These are phyloP conservation scores for Mortierella claussenii DNA, from an alignment of 192 early-diverging fungal species.

Conservation along the genomic window DNA sequence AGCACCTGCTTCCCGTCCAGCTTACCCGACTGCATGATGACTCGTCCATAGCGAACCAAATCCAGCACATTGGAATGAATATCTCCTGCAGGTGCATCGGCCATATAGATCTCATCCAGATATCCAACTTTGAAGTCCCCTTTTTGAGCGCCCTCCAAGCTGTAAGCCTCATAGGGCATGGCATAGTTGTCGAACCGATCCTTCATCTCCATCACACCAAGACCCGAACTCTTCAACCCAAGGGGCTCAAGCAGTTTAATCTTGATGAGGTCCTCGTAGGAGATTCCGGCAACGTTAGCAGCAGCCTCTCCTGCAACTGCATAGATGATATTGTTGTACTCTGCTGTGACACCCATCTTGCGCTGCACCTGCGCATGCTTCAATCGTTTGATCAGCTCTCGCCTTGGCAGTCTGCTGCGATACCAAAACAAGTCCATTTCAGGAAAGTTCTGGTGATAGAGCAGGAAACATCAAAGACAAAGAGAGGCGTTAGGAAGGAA, in stretches of 20 bases:
- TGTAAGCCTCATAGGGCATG: slow-evolving; percentile 14
- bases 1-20: slow-evolving; percentile 26
- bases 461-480: background rate
- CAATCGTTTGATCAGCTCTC: slow-evolving; percentile 15
- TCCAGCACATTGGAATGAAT: slow-evolving; percentile 22
- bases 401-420: background rate
- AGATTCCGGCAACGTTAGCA: slow-evolving; percentile 14
- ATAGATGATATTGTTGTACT: slow-evolving; percentile 32
- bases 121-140: slow-evolving; percentile 16
- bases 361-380: background rate
- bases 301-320: slow-evolving; percentile 38
- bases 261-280: slow-evolving; percentile 5
- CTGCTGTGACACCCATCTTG: background rate
- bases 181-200: slow-evolving; percentile 10
- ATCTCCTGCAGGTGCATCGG: slow-evolving; percentile 18
- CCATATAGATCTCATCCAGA: slow-evolving; percentile 4
- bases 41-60: slow-evolving; percentile 7
- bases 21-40: slow-evolving; percentile 4
- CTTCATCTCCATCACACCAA: slow-evolving; percentile 13
- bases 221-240: slow-evolving; percentile 24
- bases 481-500: too few relatives aligned
- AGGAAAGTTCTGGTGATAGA: background rate
- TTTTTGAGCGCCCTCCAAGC: slow-evolving; percentile 33
- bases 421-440: slow-evolving; percentile 16
- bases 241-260: slow-evolving; percentile 13